Base-by-base conservation (phyloP, 345 rosid species). In the Moricandia arvensis region DNA sequence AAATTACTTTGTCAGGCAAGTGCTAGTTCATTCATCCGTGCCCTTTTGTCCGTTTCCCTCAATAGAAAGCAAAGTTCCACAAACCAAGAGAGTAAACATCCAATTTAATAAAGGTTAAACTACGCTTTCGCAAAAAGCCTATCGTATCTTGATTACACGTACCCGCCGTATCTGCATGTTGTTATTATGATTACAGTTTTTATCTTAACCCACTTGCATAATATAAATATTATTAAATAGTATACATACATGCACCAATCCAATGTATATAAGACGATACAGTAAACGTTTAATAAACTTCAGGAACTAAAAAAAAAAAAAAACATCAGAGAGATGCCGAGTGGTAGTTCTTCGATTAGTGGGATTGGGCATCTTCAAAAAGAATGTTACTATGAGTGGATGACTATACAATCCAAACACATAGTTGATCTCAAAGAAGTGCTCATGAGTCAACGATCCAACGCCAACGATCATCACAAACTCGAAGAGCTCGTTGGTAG, bases 351-450 rank as follows among this genome's bases (percentile, higher is more conserved):
- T 70, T 63, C 66, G 31, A 21, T 59, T 70, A 11, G 29, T 58
- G 69, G 15, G 58, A 71, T 62, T 41, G 70, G 8, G n/a, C 18
- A 73, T 8, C 65, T 33, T 66, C 74, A 54, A 12, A 54, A 38
- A 61, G 37, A 64, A 16, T 78, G 78, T 68, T 78, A 72, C 64
- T 8, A 73, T 66, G 74, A 72, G 59, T 78, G 78, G 81, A 78
- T 78, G 81, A 21, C 31, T 51, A 21, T 73, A 29, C 78, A 78
- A 73, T 3, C 69, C 24, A 59, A 51, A 24, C 64, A 78, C 77
- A 62, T 73, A 33, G 15, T 9, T 7, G 65, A 78, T 55, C 81
- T 78, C 21, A 78, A 78, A 67, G 73, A 78, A 65, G 70, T 69
- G 43, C 78, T 78, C 68, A 47, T 12, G 45, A 47, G 24, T 12